Evolutionary conservation across 768 basidiomycete species (phyloP).

Genomic region (Tylopilus sp.): DNA sequence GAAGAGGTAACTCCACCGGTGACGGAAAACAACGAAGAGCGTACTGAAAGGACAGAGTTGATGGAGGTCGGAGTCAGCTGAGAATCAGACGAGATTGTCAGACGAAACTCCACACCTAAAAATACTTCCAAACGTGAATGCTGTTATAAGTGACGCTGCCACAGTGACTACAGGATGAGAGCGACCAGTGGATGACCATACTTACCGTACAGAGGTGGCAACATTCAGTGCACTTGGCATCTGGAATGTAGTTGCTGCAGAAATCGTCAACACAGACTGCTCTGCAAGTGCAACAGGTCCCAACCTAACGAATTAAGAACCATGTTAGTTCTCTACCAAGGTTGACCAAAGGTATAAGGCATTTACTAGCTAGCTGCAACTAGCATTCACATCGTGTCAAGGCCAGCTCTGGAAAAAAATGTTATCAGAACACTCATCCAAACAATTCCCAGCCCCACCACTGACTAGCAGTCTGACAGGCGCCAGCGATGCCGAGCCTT

Average conservation of each 20-base stretch:
- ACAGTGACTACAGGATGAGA: slow-evolving; percentile 43
- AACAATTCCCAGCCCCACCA: slow-evolving; percentile 98
- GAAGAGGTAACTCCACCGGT: slow-evolving; percentile 72
- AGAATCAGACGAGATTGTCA: neutral
- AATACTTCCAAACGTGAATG: slow-evolving; percentile 58
- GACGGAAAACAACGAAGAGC: slow-evolving; percentile 58
- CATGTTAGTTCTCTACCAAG: neutral
- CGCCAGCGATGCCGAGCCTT: slow-evolving; percentile 78
- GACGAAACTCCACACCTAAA: slow-evolving; percentile 58
- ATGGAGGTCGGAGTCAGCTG: neutral
- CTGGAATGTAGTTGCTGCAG: slow-evolving; percentile 75
- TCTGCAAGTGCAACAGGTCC: slow-evolving; percentile 81
- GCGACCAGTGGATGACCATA: slow-evolving; percentile 2
- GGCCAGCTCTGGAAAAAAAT: neutral
- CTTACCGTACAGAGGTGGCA: slow-evolving; percentile 80
- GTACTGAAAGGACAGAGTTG: slow-evolving; percentile 32
- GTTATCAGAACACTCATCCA: slow-evolving; percentile 32
- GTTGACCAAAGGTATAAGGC: neutral
- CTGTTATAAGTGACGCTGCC: slow-evolving; percentile 61
- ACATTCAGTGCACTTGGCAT: slow-evolving; percentile 80
- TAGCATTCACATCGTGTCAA: slow-evolving; percentile 18
- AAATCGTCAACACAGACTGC: slow-evolving; percentile 81
- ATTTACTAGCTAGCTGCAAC: slow-evolving; percentile 54
- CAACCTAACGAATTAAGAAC: slow-evolving; percentile 43
- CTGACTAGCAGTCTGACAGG: slow-evolving; percentile 78